Evolutionary conservation across 2,329 filamentous ascomycete species (phyloP), one percentile per base, ranked within the genome.

Genomic region (Elsinoe fawcettii): DNA sequence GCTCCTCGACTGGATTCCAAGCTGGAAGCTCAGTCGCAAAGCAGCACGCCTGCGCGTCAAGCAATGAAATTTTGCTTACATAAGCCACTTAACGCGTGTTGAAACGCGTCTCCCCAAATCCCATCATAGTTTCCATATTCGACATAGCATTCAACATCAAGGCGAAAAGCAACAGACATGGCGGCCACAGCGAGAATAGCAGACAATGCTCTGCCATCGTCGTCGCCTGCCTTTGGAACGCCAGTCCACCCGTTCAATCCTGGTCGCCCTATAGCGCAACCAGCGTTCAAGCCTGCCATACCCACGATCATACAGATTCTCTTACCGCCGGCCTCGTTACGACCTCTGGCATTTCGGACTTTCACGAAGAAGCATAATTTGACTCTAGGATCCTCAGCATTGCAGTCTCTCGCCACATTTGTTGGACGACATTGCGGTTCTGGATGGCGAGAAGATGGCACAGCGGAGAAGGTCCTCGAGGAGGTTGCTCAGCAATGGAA

Each of bases 321-420:
- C 34, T 84, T 99, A 3, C 91, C 92, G 2, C 88, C 91, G 0
- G 83, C 90, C 8, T 95, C 88, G 0, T 76, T 99, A 39, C 81
- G 95, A 61, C 92, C 93, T 2, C 79, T 97, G 18, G 95, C 93
- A 7, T 97, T 99, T 68, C 84, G 93, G 47, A 95, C 89, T 0
- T 95, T 99, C 63, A 99, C 93, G 1, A 96, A 96, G 72, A 99
- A 97, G 68, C 90, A 99, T 73, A 95, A 92, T 65, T 77, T 99
- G 57, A 97, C 91, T 0, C 82, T 99, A 55, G 91, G 88, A 6
- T 93, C 92, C 0, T 84, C 90, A 0, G 90, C 93, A 0, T 76
- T 99, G 4, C 85, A 92, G 70, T 83, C 88, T 47, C 79, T 99
- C 30, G 91, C 93, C 18, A 80, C 82, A 1, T 99, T 99, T 70